Evolutionary conservation across 306 rosid species (phyloP).

Genomic region (Potentilla sterilis): DNA sequence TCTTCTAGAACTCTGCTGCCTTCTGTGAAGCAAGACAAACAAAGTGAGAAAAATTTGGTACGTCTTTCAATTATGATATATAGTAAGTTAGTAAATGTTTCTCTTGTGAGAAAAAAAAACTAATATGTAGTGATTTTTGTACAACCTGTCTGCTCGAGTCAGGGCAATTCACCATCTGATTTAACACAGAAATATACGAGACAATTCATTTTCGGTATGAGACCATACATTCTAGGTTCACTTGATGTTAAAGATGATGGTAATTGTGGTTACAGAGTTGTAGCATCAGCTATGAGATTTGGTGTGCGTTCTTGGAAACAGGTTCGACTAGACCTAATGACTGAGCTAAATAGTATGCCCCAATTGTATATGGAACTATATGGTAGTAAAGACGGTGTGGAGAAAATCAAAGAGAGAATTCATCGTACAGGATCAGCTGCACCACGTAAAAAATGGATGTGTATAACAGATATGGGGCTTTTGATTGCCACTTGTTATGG

Average conservation of each 20-base stretch:
- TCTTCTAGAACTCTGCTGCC: not conserved
- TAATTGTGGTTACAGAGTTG: not conserved
- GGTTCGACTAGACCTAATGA: not conserved
- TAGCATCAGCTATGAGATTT: not conserved
- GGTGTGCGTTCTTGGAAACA: not conserved
- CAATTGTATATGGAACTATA: not conserved
- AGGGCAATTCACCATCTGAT: not conserved
- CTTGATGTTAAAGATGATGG: not conserved
- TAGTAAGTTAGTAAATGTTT: not conserved
- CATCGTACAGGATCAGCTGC: not conserved
- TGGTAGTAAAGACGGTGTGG: not conserved
- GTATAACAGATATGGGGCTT: not conserved
- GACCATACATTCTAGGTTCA: not conserved
- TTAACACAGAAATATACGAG: not conserved
- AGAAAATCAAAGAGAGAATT: not conserved
- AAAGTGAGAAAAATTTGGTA: not conserved
- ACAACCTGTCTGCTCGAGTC: not conserved
- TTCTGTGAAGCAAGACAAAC: not conserved
- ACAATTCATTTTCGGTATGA: not conserved
- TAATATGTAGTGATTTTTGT: not conserved
- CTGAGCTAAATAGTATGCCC: not conserved
- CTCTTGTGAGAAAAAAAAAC: not conserved
- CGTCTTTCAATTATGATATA: not conserved
- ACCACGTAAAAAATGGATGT: not conserved
- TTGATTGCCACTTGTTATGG: too few species aligned